Base-by-base conservation (phyloP, 2,329 filamentous ascomycete species). In the Arthroderma sp. region DNA sequence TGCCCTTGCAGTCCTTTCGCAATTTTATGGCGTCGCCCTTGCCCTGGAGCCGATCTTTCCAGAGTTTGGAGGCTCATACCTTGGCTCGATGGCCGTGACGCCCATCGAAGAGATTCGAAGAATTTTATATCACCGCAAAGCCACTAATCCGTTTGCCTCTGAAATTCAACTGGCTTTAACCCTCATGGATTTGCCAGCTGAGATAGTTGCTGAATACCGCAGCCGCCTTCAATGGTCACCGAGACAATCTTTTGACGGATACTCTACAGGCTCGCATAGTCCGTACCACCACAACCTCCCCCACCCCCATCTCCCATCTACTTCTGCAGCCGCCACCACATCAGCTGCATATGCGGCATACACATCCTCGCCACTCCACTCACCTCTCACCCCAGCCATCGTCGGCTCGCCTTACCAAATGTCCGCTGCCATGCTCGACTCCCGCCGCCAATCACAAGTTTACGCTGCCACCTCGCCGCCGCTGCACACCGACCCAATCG, bases 1-100 rank as follows among this genome's bases (percentile, higher is more conserved):
- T 48, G 82, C 86, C 1, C 72, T 95, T 52, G 73, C 94, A 43
- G 80, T 93, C 50, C 80, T 96, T 44, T 84, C 87, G 7, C 85
- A 96, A 59, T 86, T 94, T 62, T 96, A 94, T 66, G 88, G 85
- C 0, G 79, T 87, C 11, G 87, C 86, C 3, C 72, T 96, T 48
- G 78, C 86, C 34, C 77, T 96, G 65, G 88, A 95, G 65, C 85
- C 86, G 10, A 74, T 95, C 49, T 95, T 94, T 61, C 87, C 88
- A 2, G 86, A 93, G 60, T 82, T 95, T 53, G 88, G 87, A 39
- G 82, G 86, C 15, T 82, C 86, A 40, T 94, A 95, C 63, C 87
- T 89, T 55, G 84, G 83, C 40, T 83, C 80, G 53, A 72, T 94
- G 52, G 81, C 85, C 10, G 75, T 94, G 38, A 72, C 74, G 1